Evolutionary conservation across 768 basidiomycete species (phyloP).

Genomic region (Rhodocollybia butyracea): DNA sequence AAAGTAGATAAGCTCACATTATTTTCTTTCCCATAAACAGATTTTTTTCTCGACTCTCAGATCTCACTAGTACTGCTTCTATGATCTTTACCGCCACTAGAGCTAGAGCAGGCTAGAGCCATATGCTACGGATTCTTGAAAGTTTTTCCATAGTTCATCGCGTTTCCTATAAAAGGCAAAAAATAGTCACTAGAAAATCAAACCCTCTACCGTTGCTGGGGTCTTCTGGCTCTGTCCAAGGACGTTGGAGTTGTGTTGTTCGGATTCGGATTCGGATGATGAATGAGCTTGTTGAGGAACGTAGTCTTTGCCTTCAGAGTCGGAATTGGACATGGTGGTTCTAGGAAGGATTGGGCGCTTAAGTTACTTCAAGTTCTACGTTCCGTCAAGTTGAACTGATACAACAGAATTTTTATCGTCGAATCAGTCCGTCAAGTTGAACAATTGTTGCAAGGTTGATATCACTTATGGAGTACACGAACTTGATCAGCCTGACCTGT

Average conservation of each 20-base stretch:
- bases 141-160: constrained; percentile 64
- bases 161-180: constrained; percentile 42
- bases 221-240: constrained; percentile 29
- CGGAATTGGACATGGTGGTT: constrained; percentile 29
- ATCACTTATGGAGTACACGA: too few relatives aligned
- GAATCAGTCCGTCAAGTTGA: too few relatives aligned
- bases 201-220: constrained; percentile 40
- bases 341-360: too few relatives aligned
- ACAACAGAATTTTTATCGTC: too few relatives aligned
- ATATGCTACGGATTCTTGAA: constrained; percentile 55
- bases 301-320: constrained; percentile 69
- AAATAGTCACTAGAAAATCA: not conserved
- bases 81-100: constrained; percentile 33
- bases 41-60: constrained; percentile 66
- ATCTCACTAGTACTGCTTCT: too few relatives aligned
- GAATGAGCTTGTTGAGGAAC: constrained; percentile 51
- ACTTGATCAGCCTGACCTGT: too few relatives aligned
- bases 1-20: constrained; percentile 47
- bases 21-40: constrained; percentile 76
- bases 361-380: too few relatives aligned
- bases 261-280: constrained; percentile 34
- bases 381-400: too few relatives aligned
- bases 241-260: constrained; percentile 37
- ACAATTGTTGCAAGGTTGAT: too few relatives aligned
- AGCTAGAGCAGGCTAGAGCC: constrained; percentile 12